Conservation (phyloP, 164 flowering plant genomes). For the Dillenia suffruticosa region DNA sequence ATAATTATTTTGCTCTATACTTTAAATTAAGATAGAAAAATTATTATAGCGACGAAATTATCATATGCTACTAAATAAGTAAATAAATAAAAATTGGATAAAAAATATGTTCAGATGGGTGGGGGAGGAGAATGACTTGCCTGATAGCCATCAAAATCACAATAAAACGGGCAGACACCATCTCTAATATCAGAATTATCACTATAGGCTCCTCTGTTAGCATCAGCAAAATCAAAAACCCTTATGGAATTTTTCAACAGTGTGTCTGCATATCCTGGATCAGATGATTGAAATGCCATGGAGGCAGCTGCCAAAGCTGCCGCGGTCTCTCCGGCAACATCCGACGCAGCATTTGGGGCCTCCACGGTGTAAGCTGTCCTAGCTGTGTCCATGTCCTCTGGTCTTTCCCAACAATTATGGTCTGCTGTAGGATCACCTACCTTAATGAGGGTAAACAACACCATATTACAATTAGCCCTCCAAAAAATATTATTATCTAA, state of each 20-base stretch:
- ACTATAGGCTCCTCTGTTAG: conserved; percentile 85
- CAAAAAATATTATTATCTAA: too few species aligned
- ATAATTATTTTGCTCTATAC: too few species aligned
- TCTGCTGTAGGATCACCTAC: conserved; percentile 84
- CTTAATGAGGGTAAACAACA: conserved; percentile 23
- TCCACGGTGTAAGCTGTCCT: conserved; percentile 79
- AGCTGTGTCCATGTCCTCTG: conserved; percentile 95
- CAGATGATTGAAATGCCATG: conserved; percentile 67
- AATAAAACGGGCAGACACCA: conserved; percentile 91
- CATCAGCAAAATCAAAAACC: conserved; percentile 73
- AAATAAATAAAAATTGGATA: too few species aligned
- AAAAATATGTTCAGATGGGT: too few species aligned
- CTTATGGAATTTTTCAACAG: conserved; percentile 48
- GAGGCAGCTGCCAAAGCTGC: conserved; percentile 94
- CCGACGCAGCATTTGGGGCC: conserved; percentile 79
- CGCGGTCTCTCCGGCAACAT: conserved; percentile 92
- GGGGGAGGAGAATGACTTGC: conserved; percentile 20
- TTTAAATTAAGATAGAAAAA: too few species aligned
- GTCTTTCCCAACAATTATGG: conserved; percentile 97
- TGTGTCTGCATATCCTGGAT: conserved; percentile 72
- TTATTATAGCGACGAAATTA: too few species aligned
- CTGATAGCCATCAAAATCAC: conserved; percentile 91
- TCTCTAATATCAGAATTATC: conserved; percentile 61
- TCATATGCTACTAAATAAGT: too few species aligned
- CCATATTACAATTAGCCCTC: background rate